Evolutionary conservation across 2,329 filamentous ascomycete genomes (phyloP).

Genomic region (Sodiomyces alkalinus): DNA sequence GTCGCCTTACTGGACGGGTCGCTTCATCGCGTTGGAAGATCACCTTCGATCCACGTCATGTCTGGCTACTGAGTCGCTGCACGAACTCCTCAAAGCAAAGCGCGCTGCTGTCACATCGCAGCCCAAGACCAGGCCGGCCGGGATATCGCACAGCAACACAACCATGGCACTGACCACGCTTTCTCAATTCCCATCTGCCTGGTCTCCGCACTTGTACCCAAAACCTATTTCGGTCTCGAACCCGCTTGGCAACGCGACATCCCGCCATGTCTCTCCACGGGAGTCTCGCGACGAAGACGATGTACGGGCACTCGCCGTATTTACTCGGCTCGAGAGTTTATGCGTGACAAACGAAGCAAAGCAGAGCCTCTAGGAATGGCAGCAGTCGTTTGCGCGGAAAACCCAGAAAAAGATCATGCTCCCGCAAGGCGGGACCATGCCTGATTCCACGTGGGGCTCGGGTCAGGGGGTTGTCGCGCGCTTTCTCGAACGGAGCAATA

Average conservation of each 20-base stretch:
- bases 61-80: neutral
- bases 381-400: constrained; percentile 30
- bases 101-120: neutral
- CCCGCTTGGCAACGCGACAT: too few species aligned
- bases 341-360: constrained; percentile 33
- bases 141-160: constrained; percentile 1
- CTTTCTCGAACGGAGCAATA: constrained; percentile 4
- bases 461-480: constrained; percentile 4
- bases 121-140: neutral
- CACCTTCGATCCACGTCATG: constrained; percentile 16
- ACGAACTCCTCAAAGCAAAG: neutral
- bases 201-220: neutral
- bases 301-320: constrained; percentile 14
- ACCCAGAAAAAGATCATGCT: constrained; percentile 22
- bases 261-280: too few species aligned
- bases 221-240: neutral
- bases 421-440: constrained; percentile 17
- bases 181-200: neutral
- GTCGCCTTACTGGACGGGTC: constrained; percentile 45
- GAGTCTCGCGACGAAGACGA: neutral
- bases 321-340: constrained; percentile 27
- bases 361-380: constrained; percentile 32
- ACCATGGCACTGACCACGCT: constrained; percentile 1
- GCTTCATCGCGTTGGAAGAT: constrained; percentile 42
- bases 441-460: neutral